Percentiles rank a stretch among this genome's conserved stretches.
Conservation (phyloP, 768 basidiomycete species). For the Podaxis pistillaris region DNA sequence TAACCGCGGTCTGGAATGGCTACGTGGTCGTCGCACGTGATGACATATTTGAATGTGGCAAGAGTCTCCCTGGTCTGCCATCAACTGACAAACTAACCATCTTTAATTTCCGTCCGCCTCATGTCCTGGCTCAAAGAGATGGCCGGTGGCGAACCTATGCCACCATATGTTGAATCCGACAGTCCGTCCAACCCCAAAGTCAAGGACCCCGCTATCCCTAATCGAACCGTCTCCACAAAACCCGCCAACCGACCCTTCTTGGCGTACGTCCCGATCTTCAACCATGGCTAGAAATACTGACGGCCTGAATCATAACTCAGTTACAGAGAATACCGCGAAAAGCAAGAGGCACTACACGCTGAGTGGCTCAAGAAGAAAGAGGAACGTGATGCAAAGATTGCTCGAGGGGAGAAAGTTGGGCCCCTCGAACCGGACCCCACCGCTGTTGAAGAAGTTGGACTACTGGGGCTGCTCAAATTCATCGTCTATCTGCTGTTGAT, state of each 20-base stretch:
- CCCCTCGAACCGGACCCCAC: slow-evolving; percentile 76
- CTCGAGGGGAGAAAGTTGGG: slow-evolving; percentile 69
- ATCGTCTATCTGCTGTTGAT: slow-evolving; percentile 54
- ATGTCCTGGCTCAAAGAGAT: slow-evolving; percentile 72
- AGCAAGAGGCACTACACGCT: slow-evolving; percentile 57
- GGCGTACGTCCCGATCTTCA: slow-evolving; percentile 42
- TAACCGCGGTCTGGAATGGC: neutral
- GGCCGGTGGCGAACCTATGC: slow-evolving; percentile 34
- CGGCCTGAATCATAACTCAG: slow-evolving; percentile 33
- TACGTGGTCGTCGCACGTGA: slow-evolving; percentile 8
- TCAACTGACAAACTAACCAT: slow-evolving; percentile 3
- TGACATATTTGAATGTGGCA: neutral
- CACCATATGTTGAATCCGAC: slow-evolving; percentile 38
- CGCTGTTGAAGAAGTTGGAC: slow-evolving; percentile 61
- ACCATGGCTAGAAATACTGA: slow-evolving; percentile 1
- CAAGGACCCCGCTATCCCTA: slow-evolving; percentile 60
- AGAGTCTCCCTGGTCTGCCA: neutral
- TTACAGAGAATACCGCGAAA: slow-evolving; percentile 64
- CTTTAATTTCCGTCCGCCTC: slow-evolving; percentile 13
- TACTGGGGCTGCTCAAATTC: slow-evolving; percentile 68
- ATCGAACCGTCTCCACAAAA: slow-evolving; percentile 77
- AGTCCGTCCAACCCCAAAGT: slow-evolving; percentile 49
- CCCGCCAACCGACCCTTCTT: slow-evolving; percentile 84
- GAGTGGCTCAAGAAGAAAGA: slow-evolving; percentile 71
- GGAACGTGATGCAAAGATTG: slow-evolving; percentile 70